Percentiles rank a stretch among this genome's conserved stretches.
phyloP scores from a whole-genome alignment of 2,329 filamentous ascomycete species.

The Phaeophleospora eucalypticola region DNA sequence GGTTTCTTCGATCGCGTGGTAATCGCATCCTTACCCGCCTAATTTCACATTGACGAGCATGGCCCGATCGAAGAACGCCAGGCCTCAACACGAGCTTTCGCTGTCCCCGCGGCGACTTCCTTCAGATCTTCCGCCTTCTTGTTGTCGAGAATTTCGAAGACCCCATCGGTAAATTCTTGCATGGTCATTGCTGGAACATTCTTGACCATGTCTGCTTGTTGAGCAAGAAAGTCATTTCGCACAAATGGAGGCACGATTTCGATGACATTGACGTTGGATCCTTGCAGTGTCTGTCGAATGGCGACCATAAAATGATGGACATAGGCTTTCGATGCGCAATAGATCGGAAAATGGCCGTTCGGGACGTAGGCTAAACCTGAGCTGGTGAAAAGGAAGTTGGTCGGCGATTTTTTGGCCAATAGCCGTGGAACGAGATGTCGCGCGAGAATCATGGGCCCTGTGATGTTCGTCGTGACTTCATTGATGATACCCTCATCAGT shows the following conservation, averaged over 20 bases:
- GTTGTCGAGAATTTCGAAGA: constrained; percentile 11
- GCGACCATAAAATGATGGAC: constrained; percentile 16
- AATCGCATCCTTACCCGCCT: neutral
- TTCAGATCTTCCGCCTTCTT: constrained; percentile 15
- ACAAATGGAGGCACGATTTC: constrained; percentile 22
- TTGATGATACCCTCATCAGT: constrained; percentile 7
- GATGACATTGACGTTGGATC: constrained; percentile 18
- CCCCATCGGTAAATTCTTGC: constrained; percentile 11
- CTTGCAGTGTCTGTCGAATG: constrained; percentile 16
- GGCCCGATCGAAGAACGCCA: constrained; percentile 2
- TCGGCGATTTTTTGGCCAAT: constrained; percentile 3
- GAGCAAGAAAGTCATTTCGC: constrained; percentile 1
- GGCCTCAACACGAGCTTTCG: constrained; percentile 8
- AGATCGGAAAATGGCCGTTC: constrained; percentile 12
- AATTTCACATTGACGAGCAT: neutral
- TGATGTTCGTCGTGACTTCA: constrained; percentile 13
- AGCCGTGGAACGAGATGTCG: constrained; percentile 16
- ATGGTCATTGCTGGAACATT: constrained; percentile 7
- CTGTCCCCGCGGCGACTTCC: constrained; percentile 15
- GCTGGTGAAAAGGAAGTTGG: constrained; percentile 7
- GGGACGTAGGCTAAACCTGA: constrained; percentile 19
- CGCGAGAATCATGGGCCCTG: constrained; percentile 17
- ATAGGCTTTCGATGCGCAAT: constrained; percentile 20
- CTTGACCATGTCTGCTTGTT: neutral
- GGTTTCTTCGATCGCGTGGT: no score